Conservation (phyloP, 1,284 basidiomycete genomes). For the Boletus semigastroideus region DNA sequence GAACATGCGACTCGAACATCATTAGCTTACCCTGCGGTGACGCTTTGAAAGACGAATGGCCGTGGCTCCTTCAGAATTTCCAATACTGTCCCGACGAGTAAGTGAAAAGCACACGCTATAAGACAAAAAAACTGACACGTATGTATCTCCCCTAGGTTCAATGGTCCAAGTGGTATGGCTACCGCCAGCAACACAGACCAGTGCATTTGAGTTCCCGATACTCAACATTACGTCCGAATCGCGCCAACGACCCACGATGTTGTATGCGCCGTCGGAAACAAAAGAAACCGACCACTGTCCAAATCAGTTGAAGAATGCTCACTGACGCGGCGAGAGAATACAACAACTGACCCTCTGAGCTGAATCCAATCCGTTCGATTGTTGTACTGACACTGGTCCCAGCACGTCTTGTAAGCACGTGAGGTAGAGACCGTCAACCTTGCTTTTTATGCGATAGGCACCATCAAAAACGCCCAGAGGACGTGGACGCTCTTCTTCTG, state of each 20-base stretch:
- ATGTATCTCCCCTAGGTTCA: not conserved
- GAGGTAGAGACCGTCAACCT: not conserved
- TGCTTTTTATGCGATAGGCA: conserved; percentile 1
- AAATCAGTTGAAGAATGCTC: not conserved
- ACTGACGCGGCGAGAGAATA: too few relatives aligned
- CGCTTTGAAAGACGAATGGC: not conserved
- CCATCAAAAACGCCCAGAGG: not conserved
- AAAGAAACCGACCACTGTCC: not conserved
- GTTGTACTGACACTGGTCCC: not conserved
- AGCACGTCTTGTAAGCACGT: not conserved
- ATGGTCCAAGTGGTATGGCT: not conserved
- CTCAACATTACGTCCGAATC: not conserved
- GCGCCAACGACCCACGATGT: not conserved
- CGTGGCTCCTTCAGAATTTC: not conserved
- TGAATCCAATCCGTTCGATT: not conserved
- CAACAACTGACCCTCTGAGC: not conserved
- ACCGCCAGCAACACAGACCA: not conserved
- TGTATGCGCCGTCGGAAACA: not conserved
- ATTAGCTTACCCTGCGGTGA: not conserved
- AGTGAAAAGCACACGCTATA: not conserved
- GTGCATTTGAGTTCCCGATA: not conserved
- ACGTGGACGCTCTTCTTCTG: not conserved
- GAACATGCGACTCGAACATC: not conserved
- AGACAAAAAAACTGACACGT: not conserved
- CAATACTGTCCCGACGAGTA: not conserved